Base-by-base conservation (phyloP, 2,329 filamentous ascomycete genomes). In the Aspergillus arachidicola region DNA sequence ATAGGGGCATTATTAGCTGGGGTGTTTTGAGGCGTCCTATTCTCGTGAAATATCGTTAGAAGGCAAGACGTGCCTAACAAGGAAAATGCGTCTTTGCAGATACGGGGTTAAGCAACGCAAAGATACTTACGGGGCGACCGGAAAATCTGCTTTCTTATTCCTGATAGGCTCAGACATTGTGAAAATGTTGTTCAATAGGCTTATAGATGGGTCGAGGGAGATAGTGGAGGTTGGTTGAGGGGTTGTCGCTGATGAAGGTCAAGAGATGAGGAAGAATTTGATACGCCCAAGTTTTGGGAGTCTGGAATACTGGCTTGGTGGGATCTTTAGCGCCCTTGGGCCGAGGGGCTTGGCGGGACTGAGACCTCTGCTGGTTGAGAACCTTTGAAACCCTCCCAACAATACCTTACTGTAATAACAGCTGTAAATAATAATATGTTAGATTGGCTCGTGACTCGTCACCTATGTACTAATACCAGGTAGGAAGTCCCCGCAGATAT, bases 21-120 rank as follows among this genome's bases (percentile, higher is more conserved):
- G 61, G 95, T 99, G 85, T 99, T 99, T 83, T 99, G 95, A 76
- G 95, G 95, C 76, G 95, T 99, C 75, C 95, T 98, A 80, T 77
- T 59, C 73, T 73, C 72, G 75, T 75, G 76, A 64, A 43, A 65
- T 67, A 57, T 51, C 62, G 68, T 68, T 68, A 74, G 67, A 69
- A 51, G 19, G 14, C 28, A 51, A 51, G 28, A 51, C 28, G 30
- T 30, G 28, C n/a, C 19, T 7, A 51, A 32, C 48, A 60, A 64
- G 67, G 63, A 64, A 66, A 36, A 53, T 55, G 58, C 23, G 26
- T 30, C 57, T 43, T 54, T 59, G 45, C 57, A 45, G 38, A 46
- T 28, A 57, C 41, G 41, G 16, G 50, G n/a, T 50, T 36, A 58
- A 14, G 7, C 16, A 41, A 23, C 16, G 36, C 30, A 43, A 21